These are phyloP conservation scores for Sporothrix curviconia DNA, from an alignment of 2,329 filamentous ascomycete species.

Conservation along the genomic window DNA sequence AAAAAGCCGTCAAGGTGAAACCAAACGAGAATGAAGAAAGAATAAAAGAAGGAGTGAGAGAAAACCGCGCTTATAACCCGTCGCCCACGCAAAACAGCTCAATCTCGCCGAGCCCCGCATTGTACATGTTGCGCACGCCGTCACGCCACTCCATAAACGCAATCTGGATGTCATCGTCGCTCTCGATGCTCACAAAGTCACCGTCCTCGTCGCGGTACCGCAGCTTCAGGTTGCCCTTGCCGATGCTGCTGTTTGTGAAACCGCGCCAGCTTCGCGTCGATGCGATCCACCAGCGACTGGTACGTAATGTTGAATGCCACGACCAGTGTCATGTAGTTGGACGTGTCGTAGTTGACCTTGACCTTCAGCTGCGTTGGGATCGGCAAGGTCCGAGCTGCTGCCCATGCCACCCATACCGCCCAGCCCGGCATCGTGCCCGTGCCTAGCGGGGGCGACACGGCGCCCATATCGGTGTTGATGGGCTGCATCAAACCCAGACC, in stretches of 20 bases:
- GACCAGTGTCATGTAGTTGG: slow-evolving; percentile 90
- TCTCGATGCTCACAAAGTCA: slow-evolving; percentile 88
- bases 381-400: slow-evolving; percentile 36
- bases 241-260: slow-evolving; percentile 80
- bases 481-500: no score
- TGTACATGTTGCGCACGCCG: slow-evolving; percentile 48
- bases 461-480: slow-evolving; percentile 28
- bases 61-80: background rate
- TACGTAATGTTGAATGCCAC: slow-evolving; percentile 94
- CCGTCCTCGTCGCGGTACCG: slow-evolving; percentile 89
- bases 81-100: slow-evolving; percentile 70
- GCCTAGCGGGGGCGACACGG: slow-evolving; percentile 28
- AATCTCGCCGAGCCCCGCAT: slow-evolving; percentile 77
- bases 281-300: slow-evolving; percentile 86
- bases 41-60: background rate
- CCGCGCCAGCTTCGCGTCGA: slow-evolving; percentile 87
- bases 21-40: background rate
- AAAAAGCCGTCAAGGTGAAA: background rate
- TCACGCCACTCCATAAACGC: slow-evolving; percentile 94
- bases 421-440: slow-evolving; percentile 32
- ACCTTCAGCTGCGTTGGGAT: slow-evolving; percentile 80
- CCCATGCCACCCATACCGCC: slow-evolving; percentile 23
- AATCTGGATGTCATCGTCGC: slow-evolving; percentile 92
- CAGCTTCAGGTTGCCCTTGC: slow-evolving; percentile 73
- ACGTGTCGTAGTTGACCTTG: slow-evolving; percentile 80